A percentile compares a stretch with the other conserved stretches of the same genome.
Conservation (phyloP, 352 stramenopile genomes). For the Phytophthora pisi region DNA sequence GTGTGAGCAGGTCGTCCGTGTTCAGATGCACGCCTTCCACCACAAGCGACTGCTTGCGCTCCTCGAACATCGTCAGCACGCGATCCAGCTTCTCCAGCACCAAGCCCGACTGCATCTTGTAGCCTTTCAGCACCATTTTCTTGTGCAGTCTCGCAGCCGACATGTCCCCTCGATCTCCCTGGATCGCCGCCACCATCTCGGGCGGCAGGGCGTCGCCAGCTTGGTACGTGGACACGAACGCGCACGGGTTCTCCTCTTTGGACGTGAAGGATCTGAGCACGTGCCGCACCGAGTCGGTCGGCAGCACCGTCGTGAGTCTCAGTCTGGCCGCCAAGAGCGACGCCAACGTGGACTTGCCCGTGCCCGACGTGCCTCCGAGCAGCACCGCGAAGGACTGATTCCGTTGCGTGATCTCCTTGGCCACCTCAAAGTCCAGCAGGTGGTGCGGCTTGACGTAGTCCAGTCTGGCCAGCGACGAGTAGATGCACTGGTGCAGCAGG, state of each 20-base stretch:
- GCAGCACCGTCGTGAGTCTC: slow-evolving; percentile 82
- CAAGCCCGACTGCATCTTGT: slow-evolving; percentile 81
- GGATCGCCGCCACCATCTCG: slow-evolving; percentile 55
- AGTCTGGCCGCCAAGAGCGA: slow-evolving; percentile 76
- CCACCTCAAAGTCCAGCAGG: slow-evolving; percentile 82
- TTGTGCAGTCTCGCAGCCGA: slow-evolving; percentile 81
- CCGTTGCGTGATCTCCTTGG: slow-evolving; percentile 87
- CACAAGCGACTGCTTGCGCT: slow-evolving; percentile 80
- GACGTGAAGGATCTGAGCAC: slow-evolving; percentile 81
- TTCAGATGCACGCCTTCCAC: slow-evolving; percentile 89
- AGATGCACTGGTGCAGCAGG: slow-evolving; percentile 82
- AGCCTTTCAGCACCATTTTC: slow-evolving; percentile 80
- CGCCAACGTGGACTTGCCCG: slow-evolving; percentile 87
- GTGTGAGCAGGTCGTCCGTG: slow-evolving; percentile 78
- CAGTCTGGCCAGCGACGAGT: slow-evolving; percentile 73
- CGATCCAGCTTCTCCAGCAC: slow-evolving; percentile 86
- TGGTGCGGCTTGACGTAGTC: slow-evolving; percentile 89
- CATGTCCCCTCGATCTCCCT: slow-evolving; percentile 51
- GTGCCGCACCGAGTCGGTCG: slow-evolving; percentile 87
- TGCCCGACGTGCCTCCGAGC: slow-evolving; percentile 86
- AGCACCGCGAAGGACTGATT: slow-evolving; percentile 87
- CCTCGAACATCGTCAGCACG: slow-evolving; percentile 87
- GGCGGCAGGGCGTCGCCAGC: slow-evolving; percentile 75
- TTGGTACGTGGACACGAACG: slow-evolving; percentile 89
- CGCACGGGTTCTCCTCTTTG: slow-evolving; percentile 80